phyloP scores from a whole-genome alignment of 768 basidiomycete genomes.

The Suillus brevipes region DNA sequence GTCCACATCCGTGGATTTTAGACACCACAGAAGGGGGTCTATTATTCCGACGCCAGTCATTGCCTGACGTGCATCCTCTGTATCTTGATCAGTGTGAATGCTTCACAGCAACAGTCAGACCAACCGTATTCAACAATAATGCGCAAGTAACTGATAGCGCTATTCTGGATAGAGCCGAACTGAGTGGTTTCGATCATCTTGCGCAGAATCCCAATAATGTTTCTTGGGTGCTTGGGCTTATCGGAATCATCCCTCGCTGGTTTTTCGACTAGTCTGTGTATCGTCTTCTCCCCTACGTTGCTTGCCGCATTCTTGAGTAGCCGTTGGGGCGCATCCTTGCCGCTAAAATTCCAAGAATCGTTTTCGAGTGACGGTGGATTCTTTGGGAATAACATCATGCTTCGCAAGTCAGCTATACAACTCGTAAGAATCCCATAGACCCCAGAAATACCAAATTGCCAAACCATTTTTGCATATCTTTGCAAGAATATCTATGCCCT shows the following conservation, averaged over 20 bases:
- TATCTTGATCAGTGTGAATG: neutral
- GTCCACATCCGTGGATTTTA: neutral
- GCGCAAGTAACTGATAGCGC: neutral
- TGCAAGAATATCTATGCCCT: neutral
- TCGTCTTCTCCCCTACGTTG: neutral
- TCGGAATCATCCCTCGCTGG: neutral
- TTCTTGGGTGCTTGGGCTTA: neutral
- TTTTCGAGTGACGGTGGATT: neutral
- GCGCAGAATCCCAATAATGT: neutral
- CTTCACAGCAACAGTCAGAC: neutral
- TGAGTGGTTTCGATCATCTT: neutral
- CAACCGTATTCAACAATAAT: neutral
- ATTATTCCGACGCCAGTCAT: neutral
- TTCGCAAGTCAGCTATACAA: neutral
- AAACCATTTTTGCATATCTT: neutral
- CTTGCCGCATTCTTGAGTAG: neutral
- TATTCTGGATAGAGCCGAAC: neutral
- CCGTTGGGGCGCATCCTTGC: neutral
- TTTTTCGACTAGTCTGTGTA: neutral
- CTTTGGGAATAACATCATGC: neutral
- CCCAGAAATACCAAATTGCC: neutral
- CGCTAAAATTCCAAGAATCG: neutral
- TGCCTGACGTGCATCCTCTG: neutral
- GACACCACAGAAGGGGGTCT: neutral
- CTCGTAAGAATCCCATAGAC: neutral